A percentile compares a stretch with the other conserved stretches of the same genome.
Conservation (phyloP, 2,329 filamentous ascomycete genomes). For the Penicillium verrucosum region DNA sequence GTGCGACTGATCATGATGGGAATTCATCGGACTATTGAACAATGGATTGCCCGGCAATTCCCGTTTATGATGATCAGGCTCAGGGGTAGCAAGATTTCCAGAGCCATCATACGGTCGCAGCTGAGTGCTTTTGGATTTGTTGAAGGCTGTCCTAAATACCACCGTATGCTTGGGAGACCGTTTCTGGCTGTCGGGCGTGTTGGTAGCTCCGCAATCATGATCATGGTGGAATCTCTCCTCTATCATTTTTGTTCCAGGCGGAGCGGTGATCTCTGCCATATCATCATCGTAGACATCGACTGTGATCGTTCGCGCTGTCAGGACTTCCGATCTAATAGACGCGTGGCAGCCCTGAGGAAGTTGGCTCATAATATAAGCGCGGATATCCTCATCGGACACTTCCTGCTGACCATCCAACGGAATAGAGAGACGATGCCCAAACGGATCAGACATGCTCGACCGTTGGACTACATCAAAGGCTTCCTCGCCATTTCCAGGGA, state of each 20-base stretch:
- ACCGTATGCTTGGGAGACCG: conserved; percentile 43
- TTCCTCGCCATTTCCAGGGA: conserved; percentile 37
- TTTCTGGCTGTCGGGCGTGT: conserved; percentile 40
- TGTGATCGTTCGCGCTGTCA: conserved; percentile 47
- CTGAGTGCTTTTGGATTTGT: conserved; percentile 38
- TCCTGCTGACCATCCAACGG: conserved; percentile 38
- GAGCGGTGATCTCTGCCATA: conserved; percentile 42
- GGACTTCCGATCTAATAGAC: conserved; percentile 42
- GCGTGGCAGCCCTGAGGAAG: conserved; percentile 43
- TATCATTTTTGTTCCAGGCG: conserved; percentile 46
- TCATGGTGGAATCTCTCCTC: conserved; percentile 50
- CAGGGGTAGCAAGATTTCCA: background rate
- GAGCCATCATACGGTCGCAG: conserved; percentile 25
- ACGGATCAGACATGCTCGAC: conserved; percentile 21
- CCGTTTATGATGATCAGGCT: background rate
- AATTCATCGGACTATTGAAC: background rate
- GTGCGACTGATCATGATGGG: background rate
- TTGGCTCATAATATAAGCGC: conserved; percentile 48
- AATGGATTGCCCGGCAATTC: background rate
- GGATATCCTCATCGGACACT: conserved; percentile 46
- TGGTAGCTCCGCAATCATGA: conserved; percentile 38
- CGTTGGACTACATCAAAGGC: conserved; percentile 40
- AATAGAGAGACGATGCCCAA: conserved; percentile 30
- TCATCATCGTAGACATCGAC: conserved; percentile 47
- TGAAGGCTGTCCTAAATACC: conserved; percentile 46